Evolutionary conservation across 306 rosid genomes (phyloP).

Genomic region (Medicago lupulina): DNA sequence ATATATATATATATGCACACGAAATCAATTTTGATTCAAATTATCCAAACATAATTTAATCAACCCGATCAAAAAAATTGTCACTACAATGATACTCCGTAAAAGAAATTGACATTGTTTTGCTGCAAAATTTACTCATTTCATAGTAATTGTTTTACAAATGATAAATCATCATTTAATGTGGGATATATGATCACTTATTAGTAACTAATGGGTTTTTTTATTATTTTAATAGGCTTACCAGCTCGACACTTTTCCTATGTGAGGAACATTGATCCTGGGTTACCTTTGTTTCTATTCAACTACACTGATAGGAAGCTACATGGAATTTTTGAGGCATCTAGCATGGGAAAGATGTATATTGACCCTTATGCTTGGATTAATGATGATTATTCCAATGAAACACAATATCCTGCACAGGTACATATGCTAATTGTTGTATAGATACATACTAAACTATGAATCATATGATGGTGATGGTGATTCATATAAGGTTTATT

Average conservation of each 20-base stretch:
- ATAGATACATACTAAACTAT: neutral
- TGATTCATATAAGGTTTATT: constrained; percentile 12
- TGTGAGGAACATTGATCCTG: constrained; percentile 79
- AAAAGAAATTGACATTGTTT: no score
- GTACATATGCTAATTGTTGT: constrained; percentile 42
- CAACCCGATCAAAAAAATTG: no score
- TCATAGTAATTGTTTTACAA: neutral
- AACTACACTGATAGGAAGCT: constrained; percentile 77
- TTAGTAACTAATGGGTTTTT: constrained; percentile 27
- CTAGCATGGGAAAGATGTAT: constrained; percentile 66
- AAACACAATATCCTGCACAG: constrained; percentile 87
- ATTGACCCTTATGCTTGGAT: constrained; percentile 91
- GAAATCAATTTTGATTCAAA: no score
- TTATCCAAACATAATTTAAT: no score
- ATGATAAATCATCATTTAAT: no score
- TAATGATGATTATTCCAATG: constrained; percentile 56
- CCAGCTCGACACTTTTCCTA: constrained; percentile 69
- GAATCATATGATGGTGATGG: neutral
- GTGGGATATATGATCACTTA: neutral
- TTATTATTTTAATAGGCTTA: constrained; percentile 60
- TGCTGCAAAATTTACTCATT: no score
- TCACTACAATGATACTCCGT: no score
- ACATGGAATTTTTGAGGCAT: constrained; percentile 87
- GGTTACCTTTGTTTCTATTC: constrained; percentile 86
- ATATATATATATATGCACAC: no score